Conservation (phyloP, 2,329 filamentous ascomycete genomes). For the Teratosphaeria nubilosa region DNA sequence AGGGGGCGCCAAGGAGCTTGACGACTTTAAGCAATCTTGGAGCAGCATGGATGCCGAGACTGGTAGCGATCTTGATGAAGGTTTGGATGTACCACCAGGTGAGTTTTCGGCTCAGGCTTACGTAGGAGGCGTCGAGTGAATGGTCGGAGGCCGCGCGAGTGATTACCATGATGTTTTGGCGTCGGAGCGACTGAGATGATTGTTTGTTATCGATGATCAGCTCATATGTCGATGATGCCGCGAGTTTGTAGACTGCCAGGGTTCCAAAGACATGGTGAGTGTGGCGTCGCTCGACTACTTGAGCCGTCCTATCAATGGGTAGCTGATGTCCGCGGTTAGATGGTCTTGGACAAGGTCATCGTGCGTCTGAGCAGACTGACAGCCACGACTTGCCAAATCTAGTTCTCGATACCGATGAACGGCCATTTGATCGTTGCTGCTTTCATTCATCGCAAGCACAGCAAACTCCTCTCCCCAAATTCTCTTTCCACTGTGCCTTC, state of each 20-base stretch:
- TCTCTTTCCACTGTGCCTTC: slow-evolving; percentile 60
- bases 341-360: too few relatives aligned
- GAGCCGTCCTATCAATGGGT: too few relatives aligned
- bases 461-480: slow-evolving; percentile 72
- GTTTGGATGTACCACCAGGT: too few relatives aligned
- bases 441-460: slow-evolving; percentile 50
- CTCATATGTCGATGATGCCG: too few relatives aligned
- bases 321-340: too few relatives aligned
- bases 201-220: not conserved
- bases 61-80: too few relatives aligned
- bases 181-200: not conserved
- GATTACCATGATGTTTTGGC: not conserved
- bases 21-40: too few relatives aligned
- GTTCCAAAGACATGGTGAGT: not conserved
- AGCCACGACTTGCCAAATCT: too few relatives aligned
- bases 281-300: not conserved
- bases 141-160: not conserved
- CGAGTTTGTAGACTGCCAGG: too few relatives aligned
- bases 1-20: too few relatives aligned
- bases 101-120: not conserved
- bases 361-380: too few relatives aligned
- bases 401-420: not conserved
- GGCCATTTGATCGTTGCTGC: not conserved
- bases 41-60: too few relatives aligned
- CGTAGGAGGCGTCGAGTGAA: not conserved